A percentile compares a stretch with the other conserved stretches of the same genome.
These are phyloP conservation scores for Sporothrix brunneoviolacea DNA, from an alignment of 2,329 filamentous ascomycete genomes.

Conservation along the genomic window DNA sequence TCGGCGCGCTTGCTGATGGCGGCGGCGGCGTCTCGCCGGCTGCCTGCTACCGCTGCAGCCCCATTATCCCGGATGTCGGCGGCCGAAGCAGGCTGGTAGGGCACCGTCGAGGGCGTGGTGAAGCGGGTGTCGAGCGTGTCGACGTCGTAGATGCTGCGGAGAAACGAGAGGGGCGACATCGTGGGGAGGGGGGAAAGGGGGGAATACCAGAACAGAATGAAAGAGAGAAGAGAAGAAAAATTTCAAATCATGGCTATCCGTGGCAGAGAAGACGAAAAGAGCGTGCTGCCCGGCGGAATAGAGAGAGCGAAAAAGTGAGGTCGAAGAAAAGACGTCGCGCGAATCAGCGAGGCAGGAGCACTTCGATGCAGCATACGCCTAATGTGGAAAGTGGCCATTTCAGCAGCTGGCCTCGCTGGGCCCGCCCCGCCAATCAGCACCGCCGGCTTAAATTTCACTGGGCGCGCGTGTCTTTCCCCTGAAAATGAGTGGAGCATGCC, in stretches of 20 bases:
- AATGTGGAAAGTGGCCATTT: background rate
- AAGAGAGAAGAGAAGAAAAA: background rate
- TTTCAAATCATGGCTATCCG: conserved; percentile 9
- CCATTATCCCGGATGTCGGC: conserved; percentile 28
- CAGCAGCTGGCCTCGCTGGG: background rate
- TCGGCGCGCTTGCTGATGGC: conserved; percentile 34
- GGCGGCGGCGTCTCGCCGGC: conserved; percentile 1
- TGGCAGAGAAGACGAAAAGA: too few species aligned
- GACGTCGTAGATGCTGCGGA: conserved; percentile 46
- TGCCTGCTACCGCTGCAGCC: conserved; percentile 26
- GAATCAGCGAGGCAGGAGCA: background rate
- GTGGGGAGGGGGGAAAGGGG: background rate
- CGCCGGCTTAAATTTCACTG: background rate
- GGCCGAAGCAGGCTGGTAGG: conserved; percentile 52
- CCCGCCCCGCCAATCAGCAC: conserved; percentile 10
- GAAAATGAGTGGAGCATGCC: background rate
- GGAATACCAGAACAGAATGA: background rate
- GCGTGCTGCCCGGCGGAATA: background rate
- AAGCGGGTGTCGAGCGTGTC: conserved; percentile 42
- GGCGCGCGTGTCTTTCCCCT: conserved; percentile 1
- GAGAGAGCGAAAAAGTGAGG: background rate
- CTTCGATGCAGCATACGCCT: background rate
- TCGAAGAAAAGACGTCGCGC: conserved; percentile 1
- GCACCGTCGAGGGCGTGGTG: conserved; percentile 59
- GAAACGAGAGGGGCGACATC: conserved; percentile 34